phyloP scores from a whole-genome alignment of 2,329 filamentous ascomycete genomes.

The Ophiosphaerella korrae region DNA sequence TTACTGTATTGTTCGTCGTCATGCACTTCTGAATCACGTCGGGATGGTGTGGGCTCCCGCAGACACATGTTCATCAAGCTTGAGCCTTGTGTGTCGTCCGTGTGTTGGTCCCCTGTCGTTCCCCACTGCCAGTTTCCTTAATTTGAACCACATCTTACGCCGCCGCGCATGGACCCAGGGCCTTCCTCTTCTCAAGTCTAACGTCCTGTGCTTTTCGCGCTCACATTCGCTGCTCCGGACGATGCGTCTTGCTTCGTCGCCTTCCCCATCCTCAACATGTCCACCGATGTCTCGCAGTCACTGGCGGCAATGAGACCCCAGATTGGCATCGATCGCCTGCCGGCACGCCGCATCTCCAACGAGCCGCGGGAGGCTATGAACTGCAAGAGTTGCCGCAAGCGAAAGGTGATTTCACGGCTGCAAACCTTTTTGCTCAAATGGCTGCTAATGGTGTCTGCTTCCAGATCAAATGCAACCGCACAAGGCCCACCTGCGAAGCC shows the following conservation, averaged over 20 bases:
- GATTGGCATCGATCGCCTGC: constrained; percentile 80
- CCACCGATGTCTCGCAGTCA: constrained; percentile 38
- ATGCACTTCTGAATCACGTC: constrained; percentile 31
- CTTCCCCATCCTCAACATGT: constrained; percentile 30
- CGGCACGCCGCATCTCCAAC: constrained; percentile 70
- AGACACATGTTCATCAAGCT: constrained; percentile 31
- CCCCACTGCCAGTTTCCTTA: constrained; percentile 45
- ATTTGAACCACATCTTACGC: constrained; percentile 46
- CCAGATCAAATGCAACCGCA: constrained; percentile 89
- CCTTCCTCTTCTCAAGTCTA: constrained; percentile 25
- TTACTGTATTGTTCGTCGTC: constrained; percentile 12
- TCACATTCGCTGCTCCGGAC: constrained; percentile 26
- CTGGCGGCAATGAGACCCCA: constrained; percentile 63
- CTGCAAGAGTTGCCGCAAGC: constrained; percentile 90
- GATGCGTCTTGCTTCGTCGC: constrained; percentile 39
- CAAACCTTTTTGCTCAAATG: background rate
- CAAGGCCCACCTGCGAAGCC: constrained; percentile 83
- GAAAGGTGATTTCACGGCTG: constrained; percentile 66
- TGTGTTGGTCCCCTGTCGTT: constrained; percentile 25
- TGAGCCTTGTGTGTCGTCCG: constrained; percentile 23
- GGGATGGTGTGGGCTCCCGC: constrained; percentile 39
- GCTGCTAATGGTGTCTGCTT: constrained; percentile 16
- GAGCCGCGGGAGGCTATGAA: constrained; percentile 92
- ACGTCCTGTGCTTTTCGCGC: constrained; percentile 19
- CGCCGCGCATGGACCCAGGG: constrained; percentile 1